Evolutionary conservation across 805 yeast species (phyloP), one percentile per base, ranked within the genome.

Genomic region (Saccharomycopsis javanensis): DNA sequence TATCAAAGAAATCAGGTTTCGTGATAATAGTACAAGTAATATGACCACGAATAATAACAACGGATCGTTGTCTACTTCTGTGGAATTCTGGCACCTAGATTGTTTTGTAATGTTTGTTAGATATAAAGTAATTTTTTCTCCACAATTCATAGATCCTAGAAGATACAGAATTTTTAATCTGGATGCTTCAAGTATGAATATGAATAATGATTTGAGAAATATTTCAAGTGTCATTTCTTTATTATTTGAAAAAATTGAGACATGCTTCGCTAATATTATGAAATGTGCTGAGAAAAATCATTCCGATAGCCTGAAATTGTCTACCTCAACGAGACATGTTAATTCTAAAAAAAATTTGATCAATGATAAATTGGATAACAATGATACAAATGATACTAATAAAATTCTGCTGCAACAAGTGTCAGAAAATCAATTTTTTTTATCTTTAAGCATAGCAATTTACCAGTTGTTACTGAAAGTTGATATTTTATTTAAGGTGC

Each of bases 1-100:
- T 23, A 54, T 56, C 16, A 59, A 56, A 11, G 57, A 54, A 13
- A 33, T 57, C 11, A 31, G 56, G 27, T 56, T 56, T 23, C 16
- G 38, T 27, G 34, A 48, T 38, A 42, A 42, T 11, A 42, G 48
- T 18, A 18, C 48, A 2, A 18, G 4, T 16, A 38, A 20, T 16
- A 20, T 4, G 6, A 15, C 46, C 25, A 20, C 35, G 4, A 42
- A 42, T 42, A 42, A 20, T 16, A 42, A 42, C 23, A 42, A 20
- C 13, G 23, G 15, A 10, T 23, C 48, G 1, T n/a, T n/a, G n/a
- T 25, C 52, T 2, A 48, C 30, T n/a, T 15, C 28, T 13, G 42
- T 34, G 3, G 61, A 59, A 48, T 59, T 50, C 35, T 59, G 61
- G 61, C 61, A 59, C 38, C 15, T 50, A 7, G 61, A 59, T 34